Evolutionary conservation across 805 yeast genomes (phyloP).

Genomic region (Yamadazyma nakazawae): DNA sequence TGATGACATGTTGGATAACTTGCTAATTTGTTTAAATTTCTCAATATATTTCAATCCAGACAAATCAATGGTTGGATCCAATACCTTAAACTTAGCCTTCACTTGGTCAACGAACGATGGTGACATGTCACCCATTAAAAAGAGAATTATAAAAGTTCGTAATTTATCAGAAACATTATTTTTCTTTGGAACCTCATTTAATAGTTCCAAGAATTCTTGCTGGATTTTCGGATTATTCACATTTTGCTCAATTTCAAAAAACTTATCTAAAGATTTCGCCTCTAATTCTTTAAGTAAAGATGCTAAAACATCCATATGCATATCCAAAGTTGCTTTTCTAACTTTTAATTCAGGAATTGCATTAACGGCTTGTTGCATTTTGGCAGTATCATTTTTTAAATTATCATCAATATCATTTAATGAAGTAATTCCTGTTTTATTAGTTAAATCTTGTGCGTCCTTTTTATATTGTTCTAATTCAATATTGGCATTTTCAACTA

Average conservation of each 20-base stretch:
- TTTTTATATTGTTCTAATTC: slow-evolving; percentile 78
- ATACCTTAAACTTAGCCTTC: slow-evolving; percentile 54
- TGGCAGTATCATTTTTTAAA: slow-evolving; percentile 47
- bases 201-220: slow-evolving; percentile 56
- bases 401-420: slow-evolving; percentile 66
- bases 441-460: slow-evolving; percentile 84
- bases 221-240: slow-evolving; percentile 58
- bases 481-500: slow-evolving; percentile 92
- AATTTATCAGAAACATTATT: slow-evolving; percentile 74
- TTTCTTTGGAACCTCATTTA: slow-evolving; percentile 49
- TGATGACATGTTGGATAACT: slow-evolving; percentile 21
- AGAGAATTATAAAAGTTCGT: slow-evolving; percentile 82
- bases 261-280: slow-evolving; percentile 81
- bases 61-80: slow-evolving; percentile 52
- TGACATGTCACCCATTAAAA: slow-evolving; percentile 49
- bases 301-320: slow-evolving; percentile 95
- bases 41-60: slow-evolving; percentile 69
- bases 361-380: slow-evolving; percentile 82
- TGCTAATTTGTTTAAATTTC: slow-evolving; percentile 64
- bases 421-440: slow-evolving; percentile 67
- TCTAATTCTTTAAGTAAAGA: slow-evolving; percentile 79
- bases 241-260: slow-evolving; percentile 91
- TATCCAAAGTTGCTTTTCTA: slow-evolving; percentile 82
- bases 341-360: slow-evolving; percentile 90
- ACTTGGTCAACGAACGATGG: slow-evolving; percentile 46